Evolutionary conservation across 441 rosid species (phyloP), one percentile per base, ranked within the genome.

Genomic region (Erodium trifolium): DNA sequence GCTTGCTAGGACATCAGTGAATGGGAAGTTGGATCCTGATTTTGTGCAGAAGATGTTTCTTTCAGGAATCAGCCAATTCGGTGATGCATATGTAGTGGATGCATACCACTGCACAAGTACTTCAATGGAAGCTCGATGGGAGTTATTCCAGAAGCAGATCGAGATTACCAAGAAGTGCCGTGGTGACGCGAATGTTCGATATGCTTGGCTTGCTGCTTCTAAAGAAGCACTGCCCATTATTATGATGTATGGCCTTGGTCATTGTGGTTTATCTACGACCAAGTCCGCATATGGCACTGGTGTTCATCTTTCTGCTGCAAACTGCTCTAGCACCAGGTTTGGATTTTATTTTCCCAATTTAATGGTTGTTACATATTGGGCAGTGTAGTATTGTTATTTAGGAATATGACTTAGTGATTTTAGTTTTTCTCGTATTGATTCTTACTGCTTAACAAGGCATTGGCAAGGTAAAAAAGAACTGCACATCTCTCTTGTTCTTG

Each of bases 141-240:
- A 86, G 70, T 84, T 91, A 76, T 95, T 95, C 73, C 76, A 81
- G 78, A 88, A 85, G 79, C 98, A 89, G 79, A 78, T 84, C 69
- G 96, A 91, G 72, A 81, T 92, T 45, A 87, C 88, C 2, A 74
- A 75, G 69, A 81, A 76, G 69, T 82, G 73, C 65, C 97, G 97
- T 10, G 96, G 98, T 34, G 83, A 85, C 78, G 89, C 97, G 59
- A 92, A 90, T 74, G 82, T 95, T 73, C 78, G 76, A 72, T 85
- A 82, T 74, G 97, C 96, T 34, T 95, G 99, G 99, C 96, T 95
- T 82, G 86, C 91, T 81, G 72, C 86, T 59, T 81, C 93, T 31
- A 85, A 81, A 76, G 81, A 57, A 67, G 78, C 80, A 41, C 63
- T 92, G 39, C 70, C 85, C 34, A 72, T 80, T 1, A 59, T 88